phyloP scores from a whole-genome alignment of 139 green algal genomes.

The Micractinium sp. region DNA sequence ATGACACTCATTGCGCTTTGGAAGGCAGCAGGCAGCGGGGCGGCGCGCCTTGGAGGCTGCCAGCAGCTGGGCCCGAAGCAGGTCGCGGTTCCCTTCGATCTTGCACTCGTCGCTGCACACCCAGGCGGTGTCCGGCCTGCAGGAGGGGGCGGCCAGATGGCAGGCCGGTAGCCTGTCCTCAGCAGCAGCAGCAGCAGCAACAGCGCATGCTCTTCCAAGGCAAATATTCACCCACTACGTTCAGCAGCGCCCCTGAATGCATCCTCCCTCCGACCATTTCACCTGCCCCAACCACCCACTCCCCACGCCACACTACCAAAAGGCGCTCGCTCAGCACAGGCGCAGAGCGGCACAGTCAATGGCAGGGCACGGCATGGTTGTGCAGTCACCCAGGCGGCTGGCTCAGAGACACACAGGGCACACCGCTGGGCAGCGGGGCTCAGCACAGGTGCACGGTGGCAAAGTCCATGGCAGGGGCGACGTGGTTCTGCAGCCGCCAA shows the following conservation, averaged over 20 bases:
- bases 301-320: no score
- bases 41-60: not conserved
- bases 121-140: not conserved
- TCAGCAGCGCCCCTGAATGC: not conserved
- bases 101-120: constrained; percentile 13
- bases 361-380: no score
- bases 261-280: not conserved
- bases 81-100: constrained; percentile 4
- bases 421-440: no score
- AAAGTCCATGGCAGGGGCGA: no score
- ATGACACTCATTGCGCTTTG: no score
- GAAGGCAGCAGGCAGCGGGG: not conserved
- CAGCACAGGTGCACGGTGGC: no score
- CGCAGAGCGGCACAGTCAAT: no score
- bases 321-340: no score
- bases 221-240: not conserved
- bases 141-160: not conserved
- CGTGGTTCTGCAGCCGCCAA: no score
- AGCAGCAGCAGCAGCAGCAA: not conserved
- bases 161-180: not conserved
- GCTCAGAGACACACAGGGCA: no score
- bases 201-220: not conserved
- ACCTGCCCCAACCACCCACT: no score
- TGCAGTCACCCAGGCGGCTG: no score
- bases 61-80: constrained; percentile 25